Conservation (phyloP, 805 yeast genomes). For the Groenewaldozyma salmanticensis region DNA sequence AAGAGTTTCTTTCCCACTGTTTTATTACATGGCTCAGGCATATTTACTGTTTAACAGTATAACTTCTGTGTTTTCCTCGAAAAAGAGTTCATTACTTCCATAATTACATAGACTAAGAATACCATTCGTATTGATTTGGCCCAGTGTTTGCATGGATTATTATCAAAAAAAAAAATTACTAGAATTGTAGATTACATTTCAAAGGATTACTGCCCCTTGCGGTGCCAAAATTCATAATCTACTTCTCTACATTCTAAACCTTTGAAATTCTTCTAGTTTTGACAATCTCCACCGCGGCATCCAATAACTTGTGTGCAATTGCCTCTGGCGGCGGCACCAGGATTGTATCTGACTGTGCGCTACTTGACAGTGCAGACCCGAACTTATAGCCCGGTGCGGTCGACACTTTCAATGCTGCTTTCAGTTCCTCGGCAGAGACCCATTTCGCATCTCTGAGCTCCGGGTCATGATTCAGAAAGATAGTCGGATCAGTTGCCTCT, state of each 20-base stretch:
- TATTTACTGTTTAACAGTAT: neutral
- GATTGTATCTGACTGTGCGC: conserved; percentile 6
- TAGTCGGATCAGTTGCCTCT: conserved; percentile 57
- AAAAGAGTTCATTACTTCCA: too few species aligned
- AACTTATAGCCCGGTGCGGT: conserved; percentile 7
- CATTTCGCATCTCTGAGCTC: conserved; percentile 82
- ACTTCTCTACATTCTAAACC: too few species aligned
- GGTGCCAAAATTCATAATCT: too few species aligned
- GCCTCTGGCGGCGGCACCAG: conserved; percentile 26
- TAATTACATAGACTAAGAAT: too few species aligned
- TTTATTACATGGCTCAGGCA: neutral
- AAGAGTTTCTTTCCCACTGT: neutral
- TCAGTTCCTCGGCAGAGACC: conserved; percentile 54
- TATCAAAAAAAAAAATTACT: too few species aligned
- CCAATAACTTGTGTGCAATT: conserved; percentile 27
- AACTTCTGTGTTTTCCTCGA: too few species aligned
- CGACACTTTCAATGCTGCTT: conserved; percentile 27
- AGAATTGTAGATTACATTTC: too few species aligned
- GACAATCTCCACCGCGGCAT: conserved; percentile 15
- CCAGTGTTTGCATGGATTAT: too few species aligned
- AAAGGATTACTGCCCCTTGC: too few species aligned
- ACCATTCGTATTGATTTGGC: too few species aligned
- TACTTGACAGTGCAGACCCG: too few species aligned
- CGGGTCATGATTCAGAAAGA: conserved; percentile 71
- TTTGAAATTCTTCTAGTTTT: conserved; percentile 2